Evolutionary conservation across 169 alveolate species (phyloP).

Genomic region (Plasmodium vivax): DNA sequence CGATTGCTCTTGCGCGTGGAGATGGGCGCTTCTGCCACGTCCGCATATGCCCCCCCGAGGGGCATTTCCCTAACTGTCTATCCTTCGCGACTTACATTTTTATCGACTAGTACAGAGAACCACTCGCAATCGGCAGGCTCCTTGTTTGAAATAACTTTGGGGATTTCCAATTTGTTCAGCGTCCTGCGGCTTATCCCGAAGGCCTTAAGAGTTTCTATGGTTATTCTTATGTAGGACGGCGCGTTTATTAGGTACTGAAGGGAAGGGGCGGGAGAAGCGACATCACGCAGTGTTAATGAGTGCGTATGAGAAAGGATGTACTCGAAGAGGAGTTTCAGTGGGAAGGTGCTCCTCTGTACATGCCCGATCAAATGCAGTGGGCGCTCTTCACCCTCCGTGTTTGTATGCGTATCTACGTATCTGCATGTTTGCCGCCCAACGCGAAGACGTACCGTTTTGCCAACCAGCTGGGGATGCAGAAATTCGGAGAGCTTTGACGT

Average conservation of each 20-base stretch:
- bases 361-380: background rate
- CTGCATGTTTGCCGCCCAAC: background rate
- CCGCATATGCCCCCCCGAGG: background rate
- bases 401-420: too few relatives aligned
- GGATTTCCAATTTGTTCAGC: conserved; percentile 57
- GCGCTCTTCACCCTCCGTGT: background rate
- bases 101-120: conserved; percentile 40
- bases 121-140: conserved; percentile 72
- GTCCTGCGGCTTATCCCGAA: conserved; percentile 69
- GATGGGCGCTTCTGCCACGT: background rate
- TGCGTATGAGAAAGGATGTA: background rate
- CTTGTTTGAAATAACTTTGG: conserved; percentile 12
- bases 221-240: conserved; percentile 63
- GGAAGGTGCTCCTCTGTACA: background rate
- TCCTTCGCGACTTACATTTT: conserved; percentile 27
- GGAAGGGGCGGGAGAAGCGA: background rate
- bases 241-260: conserved; percentile 61
- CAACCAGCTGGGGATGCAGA: conserved; percentile 54
- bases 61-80: background rate
- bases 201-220: conserved; percentile 49
- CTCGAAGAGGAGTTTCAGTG: background rate
- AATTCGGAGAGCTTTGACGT: conserved; percentile 62
- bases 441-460: conserved; percentile 37
- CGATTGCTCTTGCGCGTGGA: background rate
- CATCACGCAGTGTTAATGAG: background rate